Evolutionary conservation across 2,329 filamentous ascomycete species (phyloP), one percentile per base, ranked within the genome.

Genomic region (Zasmidium citrigriseum): DNA sequence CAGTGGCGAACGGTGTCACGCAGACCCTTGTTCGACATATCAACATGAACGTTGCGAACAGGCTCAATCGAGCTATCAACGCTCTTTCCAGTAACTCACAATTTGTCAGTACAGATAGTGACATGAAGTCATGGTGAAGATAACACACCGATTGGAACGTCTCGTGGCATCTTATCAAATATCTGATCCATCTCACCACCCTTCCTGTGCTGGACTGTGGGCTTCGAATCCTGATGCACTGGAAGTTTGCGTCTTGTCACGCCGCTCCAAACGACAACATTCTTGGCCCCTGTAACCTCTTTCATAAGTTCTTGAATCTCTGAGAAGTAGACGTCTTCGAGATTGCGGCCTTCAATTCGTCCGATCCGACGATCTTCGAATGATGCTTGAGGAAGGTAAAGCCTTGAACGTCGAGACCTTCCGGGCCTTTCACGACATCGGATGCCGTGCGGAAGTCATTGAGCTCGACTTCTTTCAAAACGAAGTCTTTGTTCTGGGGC

Each of bases 1-100:
- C 56, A 58, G 46, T 48, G 54, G 18, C 56, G 45, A n/a, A 48
- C 44, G 25, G 56, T 58, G 18, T 58, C 56, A 14, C 45, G 29
- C 14, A 58, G 51, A 18, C 56, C 56, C 27, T 58, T 29, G 22
- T 49, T 50, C 18, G 25, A 45, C 18, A 51, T 10, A 23, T 56
- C 54, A 14, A 56, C 34, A 22, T 56, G 54, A n/a, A 52, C 54
- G 24, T 51, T 52, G 27, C 54, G 21, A 16, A 52, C 29, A 14
- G 54, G 54, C 38, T 56, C 54, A 22, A 56, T 27, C 16, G 54
- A 51, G 16, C 21, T 46, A 11, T 45, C 25, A 18, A 56, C 23
- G 12, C 21, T 25, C 18, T 41, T 50, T 14, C 54, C 47, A 7
- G 7, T n/a, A n/a, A 41, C 34, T 41, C 18, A 4, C 12, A 4